A percentile compares a stretch with the other conserved stretches of the same genome.
Conservation (phyloP, 2,329 filamentous ascomycete genomes). For the Metarhizium rileyi region DNA sequence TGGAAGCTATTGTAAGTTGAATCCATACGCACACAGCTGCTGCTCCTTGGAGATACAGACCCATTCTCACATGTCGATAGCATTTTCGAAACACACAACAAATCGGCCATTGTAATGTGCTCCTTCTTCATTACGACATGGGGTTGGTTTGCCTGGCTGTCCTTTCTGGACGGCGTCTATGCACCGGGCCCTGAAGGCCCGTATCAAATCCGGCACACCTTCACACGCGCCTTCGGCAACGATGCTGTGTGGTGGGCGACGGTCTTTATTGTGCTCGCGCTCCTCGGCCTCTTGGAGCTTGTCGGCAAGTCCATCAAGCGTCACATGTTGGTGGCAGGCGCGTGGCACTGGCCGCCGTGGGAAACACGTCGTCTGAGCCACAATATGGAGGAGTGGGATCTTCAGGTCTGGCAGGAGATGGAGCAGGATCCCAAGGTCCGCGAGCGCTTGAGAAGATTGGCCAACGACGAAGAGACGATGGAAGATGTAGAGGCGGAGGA, state of each 20-base stretch:
- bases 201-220: conserved; percentile 61
- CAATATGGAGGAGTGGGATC: conserved; percentile 39
- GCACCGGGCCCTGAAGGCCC: conserved; percentile 32
- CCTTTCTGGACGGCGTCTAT: conserved; percentile 59
- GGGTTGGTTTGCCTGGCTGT: conserved; percentile 68
- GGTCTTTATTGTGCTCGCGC: conserved; percentile 51
- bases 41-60: background rate
- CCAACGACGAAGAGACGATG: conserved; percentile 22
- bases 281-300: conserved; percentile 56
- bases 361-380: conserved; percentile 21
- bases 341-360: conserved; percentile 40
- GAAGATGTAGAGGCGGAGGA: conserved; percentile 14
- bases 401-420: conserved; percentile 49
- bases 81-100: conserved; percentile 70
- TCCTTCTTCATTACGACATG: conserved; percentile 48
- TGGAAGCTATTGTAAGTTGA: conserved; percentile 60
- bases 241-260: conserved; percentile 67
- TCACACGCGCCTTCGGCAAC: conserved; percentile 55
- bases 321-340: conserved; percentile 33
- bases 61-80: conserved; percentile 22
- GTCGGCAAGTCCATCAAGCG: conserved; percentile 42
- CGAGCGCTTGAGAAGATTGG: conserved; percentile 31
- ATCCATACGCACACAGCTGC: too few relatives aligned
- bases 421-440: conserved; percentile 39
- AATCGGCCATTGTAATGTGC: conserved; percentile 51